Conservation (phyloP, 495 filamentous ascomycete species). For the Thermochaetoides thermophila region DNA sequence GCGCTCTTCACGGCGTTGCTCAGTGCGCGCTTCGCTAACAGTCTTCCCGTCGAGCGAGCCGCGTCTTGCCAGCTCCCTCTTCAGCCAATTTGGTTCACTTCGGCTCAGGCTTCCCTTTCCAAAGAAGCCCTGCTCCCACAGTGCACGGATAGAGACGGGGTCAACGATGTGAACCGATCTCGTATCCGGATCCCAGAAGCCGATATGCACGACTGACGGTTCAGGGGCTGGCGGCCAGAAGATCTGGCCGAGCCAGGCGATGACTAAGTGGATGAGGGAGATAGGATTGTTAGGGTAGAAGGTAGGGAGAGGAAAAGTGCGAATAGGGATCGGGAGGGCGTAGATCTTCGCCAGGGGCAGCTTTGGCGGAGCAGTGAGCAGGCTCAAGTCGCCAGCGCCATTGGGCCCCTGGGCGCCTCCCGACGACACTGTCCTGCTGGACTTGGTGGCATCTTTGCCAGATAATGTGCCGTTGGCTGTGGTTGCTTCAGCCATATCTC, state of each 20-base stretch:
- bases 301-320: constrained; percentile 63
- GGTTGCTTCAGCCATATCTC: constrained; percentile 25
- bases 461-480: constrained; percentile 3
- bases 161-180: constrained; percentile 77
- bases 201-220: constrained; percentile 48
- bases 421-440: neutral
- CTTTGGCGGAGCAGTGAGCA: constrained; percentile 9
- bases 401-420: neutral
- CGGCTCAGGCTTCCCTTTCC: constrained; percentile 86
- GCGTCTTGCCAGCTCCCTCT: constrained; percentile 56
- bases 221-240: constrained; percentile 53
- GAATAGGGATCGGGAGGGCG: constrained; percentile 62
- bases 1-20: constrained; percentile 60
- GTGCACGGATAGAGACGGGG: constrained; percentile 49
- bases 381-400: constrained; percentile 8
- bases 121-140: constrained; percentile 95
- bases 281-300: constrained; percentile 88
- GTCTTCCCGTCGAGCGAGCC: constrained; percentile 39
- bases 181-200: constrained; percentile 62
- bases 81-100: constrained; percentile 87
- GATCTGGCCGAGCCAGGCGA: constrained; percentile 58
- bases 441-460: constrained; percentile 1
- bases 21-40: constrained; percentile 65
- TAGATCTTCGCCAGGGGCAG: constrained; percentile 53
- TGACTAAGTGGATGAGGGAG: constrained; percentile 64